Percentiles rank a stretch among this genome's conserved stretches.
These are phyloP conservation scores for Pythium aquatile DNA, from an alignment of 352 stramenopile genomes.

Conservation along the genomic window DNA sequence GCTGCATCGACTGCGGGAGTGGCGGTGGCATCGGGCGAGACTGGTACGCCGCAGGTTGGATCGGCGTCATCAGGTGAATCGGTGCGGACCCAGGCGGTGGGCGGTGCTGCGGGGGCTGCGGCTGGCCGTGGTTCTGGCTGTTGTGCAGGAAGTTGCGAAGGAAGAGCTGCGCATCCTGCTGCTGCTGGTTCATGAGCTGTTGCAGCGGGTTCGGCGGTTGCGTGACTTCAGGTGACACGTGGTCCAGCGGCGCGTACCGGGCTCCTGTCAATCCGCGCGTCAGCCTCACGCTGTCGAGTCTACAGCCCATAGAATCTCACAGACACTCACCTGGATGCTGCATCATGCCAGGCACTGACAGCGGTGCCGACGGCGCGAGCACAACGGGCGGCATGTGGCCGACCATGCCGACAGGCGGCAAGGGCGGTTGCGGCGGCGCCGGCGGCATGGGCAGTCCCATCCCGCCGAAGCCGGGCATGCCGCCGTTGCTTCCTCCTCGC, in stretches of 20 bases:
- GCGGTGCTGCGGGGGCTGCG: slow-evolving; percentile 23
- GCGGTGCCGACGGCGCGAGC: slow-evolving; percentile 14
- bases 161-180: slow-evolving; percentile 30
- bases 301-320: neutral
- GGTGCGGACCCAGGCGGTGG: slow-evolving; percentile 22
- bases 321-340: slow-evolving; percentile 20
- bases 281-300: neutral
- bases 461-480: neutral
- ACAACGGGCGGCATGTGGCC: slow-evolving; percentile 29
- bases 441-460: slow-evolving; percentile 20
- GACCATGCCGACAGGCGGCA: slow-evolving; percentile 20
- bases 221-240: slow-evolving; percentile 63
- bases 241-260: slow-evolving; percentile 53
- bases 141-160: slow-evolving; percentile 28
- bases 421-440: slow-evolving; percentile 16
- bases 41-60: slow-evolving; percentile 24
- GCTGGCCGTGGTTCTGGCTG: slow-evolving; percentile 13
- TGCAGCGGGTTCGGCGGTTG: slow-evolving; percentile 65
- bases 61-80: slow-evolving; percentile 33
- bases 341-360: slow-evolving; percentile 16
- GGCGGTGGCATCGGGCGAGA: slow-evolving; percentile 12
- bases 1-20: slow-evolving; percentile 26
- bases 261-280: slow-evolving; percentile 20
- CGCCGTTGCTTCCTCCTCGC: slow-evolving; percentile 16
- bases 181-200: slow-evolving; percentile 59